Evolutionary conservation across 495 filamentous ascomycete species (phyloP).

Genomic region (Neurospora pannonica): DNA sequence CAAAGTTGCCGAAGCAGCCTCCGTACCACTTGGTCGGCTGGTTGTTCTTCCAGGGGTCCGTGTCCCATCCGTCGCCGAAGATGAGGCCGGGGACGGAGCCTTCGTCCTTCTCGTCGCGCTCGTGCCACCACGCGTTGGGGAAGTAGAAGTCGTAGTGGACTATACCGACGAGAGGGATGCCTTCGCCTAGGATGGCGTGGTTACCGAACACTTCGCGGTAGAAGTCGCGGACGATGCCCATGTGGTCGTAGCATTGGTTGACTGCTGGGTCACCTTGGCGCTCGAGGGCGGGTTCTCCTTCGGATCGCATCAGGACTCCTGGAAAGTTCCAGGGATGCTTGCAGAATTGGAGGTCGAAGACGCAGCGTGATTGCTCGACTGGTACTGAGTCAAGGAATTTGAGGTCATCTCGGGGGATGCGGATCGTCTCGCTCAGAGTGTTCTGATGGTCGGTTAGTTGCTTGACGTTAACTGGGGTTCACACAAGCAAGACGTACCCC

Average conservation of each 20-base stretch:
- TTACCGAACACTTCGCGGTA: neutral
- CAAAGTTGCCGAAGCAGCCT: neutral
- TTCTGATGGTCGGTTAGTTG: neutral
- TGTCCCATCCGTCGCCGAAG: neutral
- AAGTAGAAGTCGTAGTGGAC: neutral
- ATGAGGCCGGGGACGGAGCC: neutral
- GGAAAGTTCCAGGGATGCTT: neutral
- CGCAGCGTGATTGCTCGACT: neutral
- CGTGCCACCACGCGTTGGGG: neutral
- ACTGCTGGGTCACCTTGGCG: neutral
- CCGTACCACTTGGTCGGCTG: neutral
- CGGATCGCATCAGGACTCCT: neutral
- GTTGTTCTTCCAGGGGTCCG: neutral
- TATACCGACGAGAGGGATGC: neutral
- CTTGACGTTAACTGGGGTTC: neutral
- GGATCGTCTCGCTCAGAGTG: neutral
- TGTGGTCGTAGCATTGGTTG: neutral
- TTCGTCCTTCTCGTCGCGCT: neutral
- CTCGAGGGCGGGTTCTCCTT: neutral
- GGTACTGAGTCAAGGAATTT: neutral
- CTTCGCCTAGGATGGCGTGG: neutral
- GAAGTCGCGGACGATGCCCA: neutral
- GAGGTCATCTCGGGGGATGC: neutral
- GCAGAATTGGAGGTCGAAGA: neutral
- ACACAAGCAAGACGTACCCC: neutral